Base-by-base conservation (phyloP, 495 filamentous ascomycete species). In the Aspergillus wentii region DNA sequence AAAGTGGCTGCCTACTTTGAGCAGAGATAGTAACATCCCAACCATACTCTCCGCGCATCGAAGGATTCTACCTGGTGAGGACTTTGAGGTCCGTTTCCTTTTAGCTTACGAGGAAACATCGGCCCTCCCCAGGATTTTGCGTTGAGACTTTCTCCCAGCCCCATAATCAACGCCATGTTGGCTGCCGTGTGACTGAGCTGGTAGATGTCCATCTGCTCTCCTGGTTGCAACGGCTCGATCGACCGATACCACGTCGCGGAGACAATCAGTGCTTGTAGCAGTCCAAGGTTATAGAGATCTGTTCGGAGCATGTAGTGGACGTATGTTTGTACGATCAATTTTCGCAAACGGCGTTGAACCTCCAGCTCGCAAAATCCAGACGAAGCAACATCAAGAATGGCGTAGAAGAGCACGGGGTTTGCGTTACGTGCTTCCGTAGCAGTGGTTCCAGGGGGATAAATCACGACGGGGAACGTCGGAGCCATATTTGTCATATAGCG, bases 191-290 rank as follows among this genome's bases (percentile, higher is more conserved):
- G 82, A 19, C 86, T 78, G 28, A 88, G 71, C 61, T 86, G 84
- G 59, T 89, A 88, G 55, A 87, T 89, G 49, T 88, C 87, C 48
- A 88, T 71, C 58, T 89, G 81, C 44, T 89, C 84, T 18, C 33
- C 33, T 5, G 33, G 33, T 9, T 22, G 9, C 32, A 78, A 83
- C 35, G 78, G 66, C 42, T 85, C 76, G 0, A 85, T 85, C 18
- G 85, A 81, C 45, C 74, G 82, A 53, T 89, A 89, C 83, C 83
- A 88, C 17, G 82, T 65, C 14, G 75, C 73, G n/a, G 74, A 67
- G 17, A 88, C 53, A 26, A 80, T 69, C 17, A 91, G 55, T 3
- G 85, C 74, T 59, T 92, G 85, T n/a, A 90, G 74, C 13, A 92
- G 56, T 54, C 90, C 86, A 6, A 92, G 56, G 15, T 69, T 79